Conservation (phyloP, 129 eudicot genomes). For the Sambucus nigra region DNA sequence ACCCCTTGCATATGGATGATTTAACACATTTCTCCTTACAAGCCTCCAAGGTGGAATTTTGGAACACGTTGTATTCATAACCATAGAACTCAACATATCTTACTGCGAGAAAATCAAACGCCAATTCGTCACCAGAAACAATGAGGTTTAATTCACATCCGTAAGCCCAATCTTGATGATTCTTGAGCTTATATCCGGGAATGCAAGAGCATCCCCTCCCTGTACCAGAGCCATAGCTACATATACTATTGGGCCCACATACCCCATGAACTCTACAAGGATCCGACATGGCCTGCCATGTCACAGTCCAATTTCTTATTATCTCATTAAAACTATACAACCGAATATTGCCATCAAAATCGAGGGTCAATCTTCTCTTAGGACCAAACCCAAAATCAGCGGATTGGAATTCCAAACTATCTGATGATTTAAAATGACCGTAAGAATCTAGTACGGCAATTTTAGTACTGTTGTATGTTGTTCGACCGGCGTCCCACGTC, state of each 20-base stretch:
- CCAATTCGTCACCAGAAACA: constrained; percentile 13
- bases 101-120: constrained; percentile 11
- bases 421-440: constrained; percentile 30
- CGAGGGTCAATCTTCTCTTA: constrained; percentile 28
- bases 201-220: constrained; percentile 29
- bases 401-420: constrained; percentile 8
- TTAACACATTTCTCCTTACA: constrained; percentile 17
- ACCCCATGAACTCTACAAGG: constrained; percentile 30
- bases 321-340: constrained; percentile 22
- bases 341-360: constrained; percentile 35
- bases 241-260: constrained; percentile 29
- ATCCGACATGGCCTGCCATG: constrained; percentile 26
- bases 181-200: constrained; percentile 26
- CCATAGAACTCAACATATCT: constrained; percentile 22
- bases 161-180: constrained; percentile 7
- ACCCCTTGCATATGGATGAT: constrained; percentile 21
- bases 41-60: neutral
- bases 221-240: constrained; percentile 9
- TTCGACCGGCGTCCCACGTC: constrained; percentile 17
- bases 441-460: constrained; percentile 26
- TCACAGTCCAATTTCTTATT: constrained; percentile 23
- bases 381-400: constrained; percentile 22
- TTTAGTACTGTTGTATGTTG: constrained; percentile 26
- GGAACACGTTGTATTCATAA: neutral
- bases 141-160: constrained; percentile 23